These are phyloP conservation scores for Buddleja alternifolia DNA, from an alignment of 257 asterid genomes.

Conservation along the genomic window DNA sequence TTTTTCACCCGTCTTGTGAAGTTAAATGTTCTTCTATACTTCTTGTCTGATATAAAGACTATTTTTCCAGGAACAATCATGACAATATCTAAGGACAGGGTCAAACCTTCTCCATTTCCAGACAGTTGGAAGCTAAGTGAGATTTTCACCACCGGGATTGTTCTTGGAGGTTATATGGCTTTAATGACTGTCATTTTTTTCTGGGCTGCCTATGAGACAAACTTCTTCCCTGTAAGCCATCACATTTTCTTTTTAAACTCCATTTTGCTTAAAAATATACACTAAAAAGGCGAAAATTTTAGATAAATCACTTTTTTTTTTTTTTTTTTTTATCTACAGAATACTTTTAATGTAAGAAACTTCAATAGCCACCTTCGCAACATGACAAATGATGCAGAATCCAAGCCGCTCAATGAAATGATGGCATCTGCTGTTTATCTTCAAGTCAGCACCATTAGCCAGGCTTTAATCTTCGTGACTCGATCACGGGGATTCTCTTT, in stretches of 20 bases:
- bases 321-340: slow-evolving; percentile 26
- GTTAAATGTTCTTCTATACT: not conserved
- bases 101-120: slow-evolving; percentile 49
- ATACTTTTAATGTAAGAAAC: slow-evolving; percentile 41
- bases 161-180: slow-evolving; percentile 46
- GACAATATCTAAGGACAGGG: slow-evolving; percentile 52
- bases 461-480: slow-evolving; percentile 59
- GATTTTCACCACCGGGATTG: slow-evolving; percentile 45
- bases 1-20: not conserved
- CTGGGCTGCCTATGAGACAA: slow-evolving; percentile 53
- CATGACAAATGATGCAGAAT: slow-evolving; percentile 37
- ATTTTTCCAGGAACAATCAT: slow-evolving; percentile 41
- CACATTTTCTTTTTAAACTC: not conserved
- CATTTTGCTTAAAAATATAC: not conserved
- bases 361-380: slow-evolving; percentile 40
- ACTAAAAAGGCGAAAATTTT: too few relatives aligned
- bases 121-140: slow-evolving; percentile 55
- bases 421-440: slow-evolving; percentile 61
- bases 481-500: slow-evolving; percentile 59
- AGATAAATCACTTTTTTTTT: not conserved
- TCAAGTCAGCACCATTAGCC: slow-evolving; percentile 69
- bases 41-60: slow-evolving; percentile 20
- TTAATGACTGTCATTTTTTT: slow-evolving; percentile 53
- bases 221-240: slow-evolving; percentile 48
- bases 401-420: slow-evolving; percentile 45